Evolutionary conservation across 352 stramenopile genomes (phyloP).

Genomic region (Phytophthora lateralis): DNA sequence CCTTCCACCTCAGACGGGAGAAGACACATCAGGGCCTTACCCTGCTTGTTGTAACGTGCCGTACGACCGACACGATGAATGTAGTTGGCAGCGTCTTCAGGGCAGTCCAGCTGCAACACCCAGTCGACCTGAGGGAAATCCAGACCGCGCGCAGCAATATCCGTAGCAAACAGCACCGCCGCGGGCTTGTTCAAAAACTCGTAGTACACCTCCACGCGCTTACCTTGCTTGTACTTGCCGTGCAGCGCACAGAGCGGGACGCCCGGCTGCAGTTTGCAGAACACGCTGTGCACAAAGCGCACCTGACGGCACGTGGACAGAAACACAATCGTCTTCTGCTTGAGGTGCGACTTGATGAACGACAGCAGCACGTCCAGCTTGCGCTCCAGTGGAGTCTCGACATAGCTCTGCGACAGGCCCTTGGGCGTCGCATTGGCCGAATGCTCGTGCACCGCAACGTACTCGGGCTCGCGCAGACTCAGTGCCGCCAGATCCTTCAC

Average conservation of each 20-base stretch:
- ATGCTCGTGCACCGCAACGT: conserved; percentile 96
- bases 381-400: conserved; percentile 94
- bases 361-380: conserved; percentile 98
- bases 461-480: conserved; percentile 95
- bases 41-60: conserved; percentile 94
- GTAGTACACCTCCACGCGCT: conserved; percentile 98
- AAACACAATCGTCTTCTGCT: conserved; percentile 99
- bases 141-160: conserved; percentile 97
- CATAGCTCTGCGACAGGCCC: conserved; percentile 94
- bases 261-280: conserved; percentile 97
- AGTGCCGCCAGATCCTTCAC: conserved; percentile 97
- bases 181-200: conserved; percentile 96
- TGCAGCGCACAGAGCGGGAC: conserved; percentile 97
- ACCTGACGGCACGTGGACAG: conserved; percentile 97
- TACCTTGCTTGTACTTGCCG: conserved; percentile 98
- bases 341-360: conserved; percentile 99
- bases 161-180: conserved; percentile 97
- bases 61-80: conserved; percentile 98
- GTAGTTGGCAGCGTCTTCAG: conserved; percentile 98
- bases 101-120: conserved; percentile 98
- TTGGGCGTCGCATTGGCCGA: conserved; percentile 91
- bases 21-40: conserved; percentile 93
- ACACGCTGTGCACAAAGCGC: conserved; percentile 94
- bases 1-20: conserved; percentile 91
- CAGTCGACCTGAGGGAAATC: conserved; percentile 99